These are phyloP conservation scores for Limonium bicolor DNA, from an alignment of 148 eudicot species.

Conservation along the genomic window DNA sequence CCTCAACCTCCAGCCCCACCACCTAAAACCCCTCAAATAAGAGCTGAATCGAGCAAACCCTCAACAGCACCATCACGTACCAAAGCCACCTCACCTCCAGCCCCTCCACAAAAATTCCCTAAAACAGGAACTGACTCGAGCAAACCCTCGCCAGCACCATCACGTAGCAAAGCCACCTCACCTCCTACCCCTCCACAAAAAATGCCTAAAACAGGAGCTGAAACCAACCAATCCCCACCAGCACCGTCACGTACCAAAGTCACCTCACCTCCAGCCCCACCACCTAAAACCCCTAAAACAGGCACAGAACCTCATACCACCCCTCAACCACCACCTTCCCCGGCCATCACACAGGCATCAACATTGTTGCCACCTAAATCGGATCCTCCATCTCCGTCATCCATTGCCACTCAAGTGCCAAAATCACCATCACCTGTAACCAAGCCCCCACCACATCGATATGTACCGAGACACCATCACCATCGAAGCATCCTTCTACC, in stretches of 20 bases:
- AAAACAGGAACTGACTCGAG: too few species aligned
- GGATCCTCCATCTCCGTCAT: too few species aligned
- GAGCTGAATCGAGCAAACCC: neutral
- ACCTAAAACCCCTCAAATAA: neutral
- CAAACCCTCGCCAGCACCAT: too few species aligned
- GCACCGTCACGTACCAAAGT: slow-evolving; percentile 4
- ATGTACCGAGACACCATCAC: too few species aligned
- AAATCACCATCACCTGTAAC: too few species aligned
- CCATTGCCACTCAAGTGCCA: too few species aligned
- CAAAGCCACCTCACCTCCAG: neutral
- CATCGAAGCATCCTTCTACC: too few species aligned
- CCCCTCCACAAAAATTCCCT: neutral
- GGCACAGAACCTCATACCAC: neutral
- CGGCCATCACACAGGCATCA: slow-evolving; percentile 4
- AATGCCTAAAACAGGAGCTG: slow-evolving; percentile 2
- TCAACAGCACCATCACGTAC: slow-evolving; percentile 1
- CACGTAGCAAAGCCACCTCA: neutral
- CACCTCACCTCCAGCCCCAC: neutral
- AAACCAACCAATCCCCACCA: slow-evolving; percentile 11
- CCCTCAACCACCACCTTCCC: slow-evolving; percentile 6
- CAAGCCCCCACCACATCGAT: too few species aligned
- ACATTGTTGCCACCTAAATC: slow-evolving; percentile 8
- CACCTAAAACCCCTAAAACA: neutral
- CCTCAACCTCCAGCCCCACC: neutral
- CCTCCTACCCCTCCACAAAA: slow-evolving; percentile 5